These are phyloP conservation scores for Epithele typhae DNA, from an alignment of 768 basidiomycete genomes.

Conservation along the genomic window DNA sequence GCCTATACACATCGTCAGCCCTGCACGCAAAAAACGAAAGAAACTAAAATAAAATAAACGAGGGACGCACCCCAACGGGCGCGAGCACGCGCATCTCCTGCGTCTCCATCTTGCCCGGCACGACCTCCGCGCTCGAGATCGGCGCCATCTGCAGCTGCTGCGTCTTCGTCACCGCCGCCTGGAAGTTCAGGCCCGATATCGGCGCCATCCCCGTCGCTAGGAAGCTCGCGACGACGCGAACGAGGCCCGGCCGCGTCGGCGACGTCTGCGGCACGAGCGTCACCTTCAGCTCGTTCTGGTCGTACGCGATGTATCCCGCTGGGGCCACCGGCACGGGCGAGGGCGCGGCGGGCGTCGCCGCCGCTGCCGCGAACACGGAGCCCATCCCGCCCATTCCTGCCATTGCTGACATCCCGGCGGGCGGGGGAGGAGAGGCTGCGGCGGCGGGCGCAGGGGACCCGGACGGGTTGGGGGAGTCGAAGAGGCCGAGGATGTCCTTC, in stretches of 20 bases:
- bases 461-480: conserved; percentile 30
- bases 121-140: conserved; percentile 83
- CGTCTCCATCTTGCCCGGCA: conserved; percentile 78
- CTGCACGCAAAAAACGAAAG: too few relatives aligned
- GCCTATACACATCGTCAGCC: conserved; percentile 45
- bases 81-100: conserved; percentile 94
- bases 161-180: conserved; percentile 97
- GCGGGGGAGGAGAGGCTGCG: conserved; percentile 21
- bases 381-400: too few relatives aligned
- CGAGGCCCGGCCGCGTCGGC: conserved; percentile 75
- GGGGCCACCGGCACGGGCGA: conserved; percentile 43
- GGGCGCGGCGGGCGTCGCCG: conserved; percentile 29
- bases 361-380: conserved; percentile 4
- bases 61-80: conserved; percentile 62
- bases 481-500: conserved; percentile 90
- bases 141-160: conserved; percentile 98
- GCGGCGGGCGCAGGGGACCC: conserved; percentile 11
- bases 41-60: neutral
- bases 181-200: conserved; percentile 77
- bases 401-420: neutral
- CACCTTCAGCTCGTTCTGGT: conserved; percentile 86
- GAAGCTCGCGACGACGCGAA: conserved; percentile 89
- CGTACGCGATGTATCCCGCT: conserved; percentile 81
- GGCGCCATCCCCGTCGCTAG: conserved; percentile 53
- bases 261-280: conserved; percentile 87